A percentile compares a stretch with the other conserved stretches of the same genome.
Conservation (phyloP, 2,329 filamentous ascomycete species). For the Calonectria naviculata region DNA sequence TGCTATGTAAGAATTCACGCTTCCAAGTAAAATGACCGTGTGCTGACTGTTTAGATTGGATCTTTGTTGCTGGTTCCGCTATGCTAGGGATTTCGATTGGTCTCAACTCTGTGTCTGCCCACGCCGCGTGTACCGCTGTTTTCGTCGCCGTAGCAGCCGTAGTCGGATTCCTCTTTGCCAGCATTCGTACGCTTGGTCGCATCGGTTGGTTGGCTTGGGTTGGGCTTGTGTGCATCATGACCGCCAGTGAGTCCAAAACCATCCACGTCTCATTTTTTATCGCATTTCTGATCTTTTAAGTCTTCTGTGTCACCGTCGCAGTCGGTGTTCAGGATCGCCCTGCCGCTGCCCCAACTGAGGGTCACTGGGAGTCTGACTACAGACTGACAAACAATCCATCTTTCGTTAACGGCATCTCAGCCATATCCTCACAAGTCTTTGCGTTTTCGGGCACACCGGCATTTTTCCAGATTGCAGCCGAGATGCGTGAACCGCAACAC, state of each 20-base stretch:
- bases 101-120: background rate
- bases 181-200: conserved; percentile 8
- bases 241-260: conserved; percentile 20
- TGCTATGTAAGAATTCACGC: conserved; percentile 42
- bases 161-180: background rate
- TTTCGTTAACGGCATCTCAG: conserved; percentile 45
- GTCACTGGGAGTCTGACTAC: conserved; percentile 43
- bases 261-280: background rate
- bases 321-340: conserved; percentile 33
- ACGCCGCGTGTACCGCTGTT: background rate
- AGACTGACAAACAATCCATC: conserved; percentile 43
- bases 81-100: conserved; percentile 12
- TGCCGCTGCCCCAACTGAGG: conserved; percentile 24
- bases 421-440: conserved; percentile 49
- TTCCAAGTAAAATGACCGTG: background rate
- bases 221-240: conserved; percentile 12
- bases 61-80: background rate
- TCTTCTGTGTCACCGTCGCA: conserved; percentile 34
- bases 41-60: background rate
- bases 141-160: conserved; percentile 12
- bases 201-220: background rate
- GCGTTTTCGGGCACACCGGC: conserved; percentile 50
- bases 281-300: background rate
- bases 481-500: conserved; percentile 44
- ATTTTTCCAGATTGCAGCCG: conserved; percentile 45